Conservation (phyloP, 108 stramenopile species). For the Skeletonema menzelii region DNA sequence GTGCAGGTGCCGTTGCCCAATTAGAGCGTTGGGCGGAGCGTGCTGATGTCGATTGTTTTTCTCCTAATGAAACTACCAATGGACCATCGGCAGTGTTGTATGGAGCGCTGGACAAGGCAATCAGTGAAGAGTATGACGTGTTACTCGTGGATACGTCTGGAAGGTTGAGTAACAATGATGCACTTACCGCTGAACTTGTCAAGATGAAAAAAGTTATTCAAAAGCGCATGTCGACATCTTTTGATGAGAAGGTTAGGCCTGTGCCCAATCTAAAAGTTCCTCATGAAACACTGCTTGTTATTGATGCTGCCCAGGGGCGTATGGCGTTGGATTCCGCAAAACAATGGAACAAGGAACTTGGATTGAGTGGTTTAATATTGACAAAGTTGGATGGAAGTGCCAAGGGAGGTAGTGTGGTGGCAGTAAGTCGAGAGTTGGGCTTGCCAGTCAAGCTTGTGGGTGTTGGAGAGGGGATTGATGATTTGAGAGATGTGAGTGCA, state of each 20-base stretch:
- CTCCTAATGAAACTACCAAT: slow-evolving; percentile 60
- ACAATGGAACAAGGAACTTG: slow-evolving; percentile 87
- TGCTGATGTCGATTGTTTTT: slow-evolving; percentile 83
- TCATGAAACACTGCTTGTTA: slow-evolving; percentile 91
- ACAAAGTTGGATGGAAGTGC: slow-evolving; percentile 96
- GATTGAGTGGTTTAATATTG: slow-evolving; percentile 88
- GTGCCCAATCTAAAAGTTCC: slow-evolving; percentile 69
- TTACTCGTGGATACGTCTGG: slow-evolving; percentile 94
- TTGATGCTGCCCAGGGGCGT: slow-evolving; percentile 94
- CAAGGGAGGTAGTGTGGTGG: slow-evolving; percentile 91
- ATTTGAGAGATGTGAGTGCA: slow-evolving; percentile 82
- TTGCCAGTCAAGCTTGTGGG: slow-evolving; percentile 97
- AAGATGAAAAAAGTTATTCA: slow-evolving; percentile 91
- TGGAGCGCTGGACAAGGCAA: slow-evolving; percentile 77
- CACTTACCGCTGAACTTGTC: slow-evolving; percentile 81
- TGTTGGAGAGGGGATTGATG: slow-evolving; percentile 91
- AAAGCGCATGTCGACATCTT: slow-evolving; percentile 64
- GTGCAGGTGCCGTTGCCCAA: slow-evolving; percentile 95
- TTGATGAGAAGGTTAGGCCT: slow-evolving; percentile 51
- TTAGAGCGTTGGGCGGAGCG: slow-evolving; percentile 89
- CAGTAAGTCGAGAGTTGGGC: slow-evolving; percentile 85
- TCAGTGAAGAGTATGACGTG: slow-evolving; percentile 81
- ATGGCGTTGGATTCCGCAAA: slow-evolving; percentile 94
- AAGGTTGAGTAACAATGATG: slow-evolving; percentile 89
- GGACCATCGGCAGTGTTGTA: slow-evolving; percentile 75